Evolutionary conservation across 768 basidiomycete species (phyloP).

Genomic region (Psilocybe tampanensis): DNA sequence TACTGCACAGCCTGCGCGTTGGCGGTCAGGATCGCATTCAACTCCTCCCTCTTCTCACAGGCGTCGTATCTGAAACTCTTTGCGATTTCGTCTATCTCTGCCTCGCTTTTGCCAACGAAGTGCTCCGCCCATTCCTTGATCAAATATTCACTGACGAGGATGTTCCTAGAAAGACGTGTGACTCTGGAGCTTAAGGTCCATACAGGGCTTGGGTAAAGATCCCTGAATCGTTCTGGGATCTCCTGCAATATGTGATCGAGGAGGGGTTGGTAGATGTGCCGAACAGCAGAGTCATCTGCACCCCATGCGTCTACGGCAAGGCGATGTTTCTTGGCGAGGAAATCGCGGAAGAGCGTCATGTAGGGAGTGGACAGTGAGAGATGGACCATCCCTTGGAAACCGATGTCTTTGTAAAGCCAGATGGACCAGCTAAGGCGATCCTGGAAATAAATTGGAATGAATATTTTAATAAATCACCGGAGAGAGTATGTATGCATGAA

Average conservation of each 20-base stretch:
- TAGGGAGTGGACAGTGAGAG: conserved; percentile 70
- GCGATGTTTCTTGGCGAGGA: conserved; percentile 77
- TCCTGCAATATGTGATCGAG: conserved; percentile 61
- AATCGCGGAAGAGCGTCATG: conserved; percentile 66
- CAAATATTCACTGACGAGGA: conserved; percentile 71
- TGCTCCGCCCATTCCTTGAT: conserved; percentile 75
- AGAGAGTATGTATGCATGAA: not conserved
- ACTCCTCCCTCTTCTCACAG: conserved; percentile 67
- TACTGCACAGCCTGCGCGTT: not conserved
- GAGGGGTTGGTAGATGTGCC: conserved; percentile 65
- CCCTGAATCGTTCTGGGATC: conserved; percentile 50
- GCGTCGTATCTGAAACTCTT: conserved; percentile 71
- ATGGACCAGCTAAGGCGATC: conserved; percentile 78
- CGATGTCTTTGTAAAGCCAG: conserved; percentile 88
- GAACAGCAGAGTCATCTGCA: conserved; percentile 59
- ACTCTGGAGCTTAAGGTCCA: conserved; percentile 63
- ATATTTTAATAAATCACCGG: not conserved
- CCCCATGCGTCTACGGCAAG: conserved; percentile 83
- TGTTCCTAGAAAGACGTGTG: conserved; percentile 63
- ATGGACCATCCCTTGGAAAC: conserved; percentile 87
- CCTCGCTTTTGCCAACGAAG: conserved; percentile 57
- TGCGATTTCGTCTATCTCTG: conserved; percentile 74
- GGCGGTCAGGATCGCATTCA: conserved; percentile 54
- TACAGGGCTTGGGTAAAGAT: conserved; percentile 64
- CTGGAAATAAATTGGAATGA: conserved; percentile 28